Base-by-base conservation (phyloP, 768 basidiomycete genomes). In the Leccinum obscurum region DNA sequence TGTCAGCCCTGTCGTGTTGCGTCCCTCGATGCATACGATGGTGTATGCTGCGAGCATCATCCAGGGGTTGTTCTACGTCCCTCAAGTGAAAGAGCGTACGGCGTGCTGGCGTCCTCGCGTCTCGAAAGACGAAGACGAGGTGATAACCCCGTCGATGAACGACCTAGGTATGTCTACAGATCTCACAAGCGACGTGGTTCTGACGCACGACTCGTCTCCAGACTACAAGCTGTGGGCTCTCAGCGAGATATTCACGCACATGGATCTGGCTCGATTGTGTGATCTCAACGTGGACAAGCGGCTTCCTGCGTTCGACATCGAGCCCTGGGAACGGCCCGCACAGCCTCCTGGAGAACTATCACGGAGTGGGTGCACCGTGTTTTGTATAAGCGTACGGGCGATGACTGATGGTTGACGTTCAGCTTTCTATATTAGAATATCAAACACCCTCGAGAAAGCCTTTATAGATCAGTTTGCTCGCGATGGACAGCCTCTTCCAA, bases 1-100 rank as follows among this genome's bases (percentile, higher is more conserved):
- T 20, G 4, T 15, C 56, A 92, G 90, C n/a, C 90, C 90, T 13
- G 80, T 92, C 34, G 86, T 86, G 8, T 65, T 92, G 22, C 87
- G 90, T 24, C 81, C 88, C 1, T 81, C 83, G 20, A 65, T 70
- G 22, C 72, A 83, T 1, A 74, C 77, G 1, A 73, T 83, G 28
- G 80, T 81, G 2, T 86, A 89, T 62, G 86, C 86, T 24, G 83
- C 86, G 1, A 73, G 90, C 67, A 80, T 90, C 55, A 58, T 75
- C 62, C 63, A 69, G 34, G 84, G 83, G 0, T 66, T 92, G 4
- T 90, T 83, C 68, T 83, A 81, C 60, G 79, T 92, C 5, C 90
- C 90, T 2, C 90, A 92, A 79, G 81, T 92, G 49, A 80, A 87
- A 26, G 65, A 74, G 51, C 72, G 72, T 4, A 69, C 80, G 53